A percentile compares a stretch with the other conserved stretches of the same genome.
These are phyloP conservation scores for Ajuga reptans DNA, from an alignment of 305 asterid species.

Conservation along the genomic window DNA sequence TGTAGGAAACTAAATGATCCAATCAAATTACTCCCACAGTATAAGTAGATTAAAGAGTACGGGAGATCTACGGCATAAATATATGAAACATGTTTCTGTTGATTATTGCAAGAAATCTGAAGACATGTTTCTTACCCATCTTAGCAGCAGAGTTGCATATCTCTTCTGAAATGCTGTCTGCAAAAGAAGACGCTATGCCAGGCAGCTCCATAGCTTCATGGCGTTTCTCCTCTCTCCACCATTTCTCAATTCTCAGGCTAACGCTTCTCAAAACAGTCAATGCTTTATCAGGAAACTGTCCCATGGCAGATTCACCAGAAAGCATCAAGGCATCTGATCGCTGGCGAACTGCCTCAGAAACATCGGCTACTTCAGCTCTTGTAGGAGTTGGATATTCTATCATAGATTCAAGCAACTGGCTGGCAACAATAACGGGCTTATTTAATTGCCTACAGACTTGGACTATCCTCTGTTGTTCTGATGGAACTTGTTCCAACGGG, in stretches of 20 bases:
- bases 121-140: constrained; percentile 57
- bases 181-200: constrained; percentile 54
- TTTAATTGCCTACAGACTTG: constrained; percentile 68
- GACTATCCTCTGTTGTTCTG: constrained; percentile 73
- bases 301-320: constrained; percentile 97
- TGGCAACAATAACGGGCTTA: constrained; percentile 79
- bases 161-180: constrained; percentile 76
- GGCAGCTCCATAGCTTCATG: constrained; percentile 61
- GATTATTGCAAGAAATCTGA: background rate
- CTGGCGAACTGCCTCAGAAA: constrained; percentile 90
- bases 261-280: constrained; percentile 74
- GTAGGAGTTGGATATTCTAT: constrained; percentile 94
- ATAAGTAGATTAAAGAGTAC: background rate
- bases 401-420: constrained; percentile 90
- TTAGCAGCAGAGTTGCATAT: constrained; percentile 90
- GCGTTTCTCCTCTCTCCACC: constrained; percentile 82
- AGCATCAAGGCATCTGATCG: constrained; percentile 84
- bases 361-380: constrained; percentile 92
- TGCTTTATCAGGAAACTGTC: constrained; percentile 84
- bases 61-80: no score
- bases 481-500: constrained; percentile 88
- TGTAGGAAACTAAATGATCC: background rate
- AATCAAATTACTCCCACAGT: background rate
- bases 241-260: constrained; percentile 79
- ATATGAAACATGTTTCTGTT: background rate